Conservation (phyloP, 331 rosid species). For the Ulmus americana region DNA sequence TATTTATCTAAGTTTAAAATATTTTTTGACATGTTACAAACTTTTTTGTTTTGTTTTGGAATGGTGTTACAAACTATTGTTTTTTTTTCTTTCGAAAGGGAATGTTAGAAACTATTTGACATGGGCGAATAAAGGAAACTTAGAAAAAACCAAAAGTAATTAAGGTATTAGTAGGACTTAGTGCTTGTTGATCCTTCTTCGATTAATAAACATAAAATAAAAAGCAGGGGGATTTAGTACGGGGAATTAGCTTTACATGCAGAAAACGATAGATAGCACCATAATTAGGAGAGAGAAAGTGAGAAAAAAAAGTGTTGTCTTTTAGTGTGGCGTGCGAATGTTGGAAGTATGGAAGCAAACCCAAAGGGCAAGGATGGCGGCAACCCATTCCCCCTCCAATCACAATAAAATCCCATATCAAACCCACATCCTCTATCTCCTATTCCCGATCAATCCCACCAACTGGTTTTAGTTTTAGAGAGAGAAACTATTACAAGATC, state of each 20-base stretch:
- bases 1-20: too few species aligned
- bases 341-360: conserved; percentile 87
- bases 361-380: conserved; percentile 68
- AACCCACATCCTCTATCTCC: conserved; percentile 16
- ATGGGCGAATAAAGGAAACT: too few species aligned
- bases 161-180: too few species aligned
- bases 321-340: conserved; percentile 72
- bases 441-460: not conserved
- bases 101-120: too few species aligned
- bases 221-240: not conserved
- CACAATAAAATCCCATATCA: conserved; percentile 27
- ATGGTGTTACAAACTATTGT: too few species aligned
- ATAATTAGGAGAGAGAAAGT: conserved; percentile 36
- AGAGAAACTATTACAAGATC: not conserved
- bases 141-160: too few species aligned
- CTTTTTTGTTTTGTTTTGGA: too few species aligned
- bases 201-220: too few species aligned
- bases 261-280: conserved; percentile 42
- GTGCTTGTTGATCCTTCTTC: too few species aligned
- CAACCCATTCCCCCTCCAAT: conserved; percentile 47
- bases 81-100: too few species aligned
- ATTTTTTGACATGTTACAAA: too few species aligned
- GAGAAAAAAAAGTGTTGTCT: conserved; percentile 34
- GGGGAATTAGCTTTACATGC: conserved; percentile 25
- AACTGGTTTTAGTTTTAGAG: not conserved